Conservation (phyloP, 108 stramenopile species). For the Cyclotella kingstonii region DNA sequence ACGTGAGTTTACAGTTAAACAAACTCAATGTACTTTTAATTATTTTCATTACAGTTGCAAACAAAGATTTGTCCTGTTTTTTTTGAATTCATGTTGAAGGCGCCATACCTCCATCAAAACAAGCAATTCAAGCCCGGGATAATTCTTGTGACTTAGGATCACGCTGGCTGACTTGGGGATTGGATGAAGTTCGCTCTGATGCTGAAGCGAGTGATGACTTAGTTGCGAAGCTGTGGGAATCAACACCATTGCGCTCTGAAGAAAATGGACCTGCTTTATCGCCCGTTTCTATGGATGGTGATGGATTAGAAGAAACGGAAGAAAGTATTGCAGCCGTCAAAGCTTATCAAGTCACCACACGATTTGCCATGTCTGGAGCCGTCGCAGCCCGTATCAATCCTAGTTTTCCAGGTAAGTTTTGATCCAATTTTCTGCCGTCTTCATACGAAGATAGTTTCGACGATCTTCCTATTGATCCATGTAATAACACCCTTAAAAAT, state of each 20-base stretch:
- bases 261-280: slow-evolving; percentile 5
- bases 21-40: too few relatives aligned
- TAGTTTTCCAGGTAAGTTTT: slow-evolving; percentile 4
- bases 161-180: slow-evolving; percentile 74
- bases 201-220: slow-evolving; percentile 32
- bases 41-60: not conserved
- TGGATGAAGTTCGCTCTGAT: slow-evolving; percentile 41
- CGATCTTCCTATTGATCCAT: too few relatives aligned
- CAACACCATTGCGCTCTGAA: not conserved
- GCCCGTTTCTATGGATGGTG: slow-evolving; percentile 5
- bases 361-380: slow-evolving; percentile 28
- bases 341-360: slow-evolving; percentile 27
- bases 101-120: slow-evolving; percentile 18
- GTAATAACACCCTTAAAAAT: too few relatives aligned
- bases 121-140: not conserved
- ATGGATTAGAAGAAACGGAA: not conserved
- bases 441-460: too few relatives aligned
- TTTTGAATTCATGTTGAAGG: slow-evolving; percentile 17
- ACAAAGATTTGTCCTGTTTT: not conserved
- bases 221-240: slow-evolving; percentile 65
- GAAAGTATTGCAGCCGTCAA: not conserved
- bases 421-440: not conserved
- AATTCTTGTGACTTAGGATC: not conserved
- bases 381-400: slow-evolving; percentile 35
- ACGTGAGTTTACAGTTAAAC: not conserved